Evolutionary conservation across 1,139 yeast species (phyloP).

Genomic region (Ashbya aceris): DNA sequence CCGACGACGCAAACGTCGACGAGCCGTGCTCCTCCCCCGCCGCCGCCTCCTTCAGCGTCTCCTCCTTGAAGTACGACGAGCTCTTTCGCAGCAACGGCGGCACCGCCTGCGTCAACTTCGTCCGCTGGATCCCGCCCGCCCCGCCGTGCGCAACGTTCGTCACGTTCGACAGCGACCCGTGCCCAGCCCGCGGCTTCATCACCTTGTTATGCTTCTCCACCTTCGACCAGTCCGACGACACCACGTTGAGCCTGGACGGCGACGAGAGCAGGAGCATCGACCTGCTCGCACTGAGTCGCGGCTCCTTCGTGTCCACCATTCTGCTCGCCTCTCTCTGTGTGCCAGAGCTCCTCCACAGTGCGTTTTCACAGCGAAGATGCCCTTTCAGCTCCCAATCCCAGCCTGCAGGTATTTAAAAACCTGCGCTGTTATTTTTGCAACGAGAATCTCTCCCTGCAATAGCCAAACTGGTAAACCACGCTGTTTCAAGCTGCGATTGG

Average conservation of each 20-base stretch:
- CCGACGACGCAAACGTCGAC: slow-evolving; percentile 23
- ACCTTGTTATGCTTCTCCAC: slow-evolving; percentile 17
- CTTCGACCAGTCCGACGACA: slow-evolving; percentile 34
- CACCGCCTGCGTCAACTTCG: slow-evolving; percentile 9
- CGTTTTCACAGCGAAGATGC: no score
- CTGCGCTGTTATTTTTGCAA: no score
- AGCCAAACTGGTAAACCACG: no score
- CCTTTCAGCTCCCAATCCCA: no score
- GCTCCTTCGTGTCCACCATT: neutral
- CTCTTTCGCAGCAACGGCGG: slow-evolving; percentile 27
- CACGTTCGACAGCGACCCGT: slow-evolving; percentile 10
- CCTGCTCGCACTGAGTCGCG: slow-evolving; percentile 14
- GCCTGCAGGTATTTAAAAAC: no score
- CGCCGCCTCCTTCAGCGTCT: slow-evolving; percentile 8
- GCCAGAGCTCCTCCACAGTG: no score
- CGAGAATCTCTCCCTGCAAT: no score
- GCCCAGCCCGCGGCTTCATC: slow-evolving; percentile 12
- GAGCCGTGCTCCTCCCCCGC: slow-evolving; percentile 4
- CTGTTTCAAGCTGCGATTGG: no score
- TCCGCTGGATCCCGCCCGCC: slow-evolving; percentile 4
- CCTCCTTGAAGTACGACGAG: slow-evolving; percentile 28
- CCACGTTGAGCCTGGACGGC: slow-evolving; percentile 40
- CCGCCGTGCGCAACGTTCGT: slow-evolving; percentile 7
- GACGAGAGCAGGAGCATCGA: slow-evolving; percentile 34
- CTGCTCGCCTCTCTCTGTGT: no score